These are phyloP conservation scores for Groenewaldozyma sp. DNA, from an alignment of 1,139 yeast species.

Conservation along the genomic window DNA sequence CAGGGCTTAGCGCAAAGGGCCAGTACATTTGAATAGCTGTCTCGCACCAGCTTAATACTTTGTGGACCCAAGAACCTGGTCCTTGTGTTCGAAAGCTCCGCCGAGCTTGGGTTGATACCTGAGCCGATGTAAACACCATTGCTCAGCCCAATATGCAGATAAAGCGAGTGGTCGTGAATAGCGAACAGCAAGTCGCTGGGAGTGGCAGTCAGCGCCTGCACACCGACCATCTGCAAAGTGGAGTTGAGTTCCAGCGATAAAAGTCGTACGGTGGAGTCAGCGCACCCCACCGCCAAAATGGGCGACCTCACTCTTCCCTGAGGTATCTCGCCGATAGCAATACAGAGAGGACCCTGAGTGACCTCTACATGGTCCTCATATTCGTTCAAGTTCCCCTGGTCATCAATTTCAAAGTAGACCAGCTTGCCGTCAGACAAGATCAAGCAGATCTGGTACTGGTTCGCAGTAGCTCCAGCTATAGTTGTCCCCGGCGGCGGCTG, in stretches of 20 bases:
- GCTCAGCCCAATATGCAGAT: conserved; percentile 68
- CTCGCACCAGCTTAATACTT: conserved; percentile 44
- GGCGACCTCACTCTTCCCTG: conserved; percentile 42
- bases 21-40: conserved; percentile 24
- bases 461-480: conserved; percentile 51
- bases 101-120: conserved; percentile 47
- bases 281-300: conserved; percentile 60
- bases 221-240: conserved; percentile 51
- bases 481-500: conserved; percentile 71
- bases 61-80: conserved; percentile 67
- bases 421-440: conserved; percentile 67
- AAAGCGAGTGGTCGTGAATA: conserved; percentile 36
- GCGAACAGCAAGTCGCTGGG: too few species aligned
- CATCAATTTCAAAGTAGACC: conserved; percentile 75
- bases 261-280: conserved; percentile 63
- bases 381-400: conserved; percentile 57
- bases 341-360: conserved; percentile 21
- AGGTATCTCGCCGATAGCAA: conserved; percentile 50
- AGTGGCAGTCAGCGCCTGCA: conserved; percentile 60
- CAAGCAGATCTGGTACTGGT: conserved; percentile 57
- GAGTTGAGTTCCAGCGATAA: conserved; percentile 56
- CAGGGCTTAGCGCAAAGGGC: conserved; percentile 36
- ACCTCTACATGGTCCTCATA: conserved; percentile 55
- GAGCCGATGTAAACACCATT: conserved; percentile 75
- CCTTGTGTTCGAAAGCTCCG: conserved; percentile 57